Evolutionary conservation across 1,284 basidiomycete species (phyloP).

Genomic region (Peniophora sp.): DNA sequence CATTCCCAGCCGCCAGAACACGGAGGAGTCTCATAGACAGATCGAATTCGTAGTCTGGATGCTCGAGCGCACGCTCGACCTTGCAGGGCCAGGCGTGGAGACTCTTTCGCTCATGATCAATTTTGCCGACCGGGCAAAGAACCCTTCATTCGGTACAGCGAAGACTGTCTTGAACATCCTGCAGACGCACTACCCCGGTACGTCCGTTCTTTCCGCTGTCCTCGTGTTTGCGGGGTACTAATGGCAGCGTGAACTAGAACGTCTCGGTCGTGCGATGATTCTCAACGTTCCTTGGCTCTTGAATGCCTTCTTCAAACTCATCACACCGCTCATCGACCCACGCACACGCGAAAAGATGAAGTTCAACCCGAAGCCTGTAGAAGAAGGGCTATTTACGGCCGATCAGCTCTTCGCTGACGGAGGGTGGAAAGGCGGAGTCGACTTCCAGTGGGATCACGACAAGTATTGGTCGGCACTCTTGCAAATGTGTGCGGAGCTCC

Average conservation of each 20-base stretch:
- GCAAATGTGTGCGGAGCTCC: slow-evolving; percentile 42
- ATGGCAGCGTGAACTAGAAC: slow-evolving; percentile 34
- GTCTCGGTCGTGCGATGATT: slow-evolving; percentile 81
- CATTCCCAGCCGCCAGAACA: slow-evolving; percentile 80
- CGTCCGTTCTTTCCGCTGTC: no score
- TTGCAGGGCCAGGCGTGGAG: slow-evolving; percentile 72
- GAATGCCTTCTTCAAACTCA: slow-evolving; percentile 75
- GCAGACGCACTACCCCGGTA: slow-evolving; percentile 75
- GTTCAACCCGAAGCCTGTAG: slow-evolving; percentile 58
- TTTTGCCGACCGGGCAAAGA: slow-evolving; percentile 74
- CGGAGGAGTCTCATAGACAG: slow-evolving; percentile 65
- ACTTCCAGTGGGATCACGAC: slow-evolving; percentile 66
- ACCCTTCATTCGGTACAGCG: slow-evolving; percentile 59
- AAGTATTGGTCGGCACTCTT: slow-evolving; percentile 69
- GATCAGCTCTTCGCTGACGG: slow-evolving; percentile 50
- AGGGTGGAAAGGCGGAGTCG: slow-evolving; percentile 49
- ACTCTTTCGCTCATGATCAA: slow-evolving; percentile 75
- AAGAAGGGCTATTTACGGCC: slow-evolving; percentile 50
- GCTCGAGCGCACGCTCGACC: slow-evolving; percentile 62
- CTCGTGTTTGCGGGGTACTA: no score
- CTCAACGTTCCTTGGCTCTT: slow-evolving; percentile 80
- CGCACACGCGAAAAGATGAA: slow-evolving; percentile 67
- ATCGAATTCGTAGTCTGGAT: slow-evolving; percentile 73
- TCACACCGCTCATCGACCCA: slow-evolving; percentile 76
- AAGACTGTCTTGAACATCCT: slow-evolving; percentile 67